A percentile compares a stretch with the other conserved stretches of the same genome.
Conservation (phyloP, 164 flowering plant species). For the Magnolia kwangsiensis region DNA sequence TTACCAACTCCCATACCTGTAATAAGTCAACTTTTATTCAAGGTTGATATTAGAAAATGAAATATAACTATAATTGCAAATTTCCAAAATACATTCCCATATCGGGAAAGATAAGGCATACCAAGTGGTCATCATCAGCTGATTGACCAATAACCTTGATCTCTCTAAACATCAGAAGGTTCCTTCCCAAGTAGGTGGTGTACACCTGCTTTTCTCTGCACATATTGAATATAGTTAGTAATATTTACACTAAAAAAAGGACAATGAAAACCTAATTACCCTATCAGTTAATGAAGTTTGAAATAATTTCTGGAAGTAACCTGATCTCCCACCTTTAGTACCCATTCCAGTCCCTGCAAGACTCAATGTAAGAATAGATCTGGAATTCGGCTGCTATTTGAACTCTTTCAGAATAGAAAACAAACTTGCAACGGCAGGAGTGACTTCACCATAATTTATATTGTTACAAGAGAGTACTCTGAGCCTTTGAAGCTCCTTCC, state of each 20-base stretch:
- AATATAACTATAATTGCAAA: not conserved
- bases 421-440: constrained; percentile 61
- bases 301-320: too few species aligned
- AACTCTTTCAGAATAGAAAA: constrained; percentile 74
- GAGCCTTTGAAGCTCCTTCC: constrained; percentile 79
- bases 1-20: constrained; percentile 89
- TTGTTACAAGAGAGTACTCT: constrained; percentile 79
- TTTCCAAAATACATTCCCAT: not conserved
- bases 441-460: constrained; percentile 66
- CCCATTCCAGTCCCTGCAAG: constrained; percentile 66
- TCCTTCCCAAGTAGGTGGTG: constrained; percentile 84
- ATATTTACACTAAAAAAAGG: not conserved
- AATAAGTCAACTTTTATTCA: constrained; percentile 6
- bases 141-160: constrained; percentile 73
- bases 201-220: constrained; percentile 64
- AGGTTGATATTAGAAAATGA: not conserved
- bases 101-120: not conserved
- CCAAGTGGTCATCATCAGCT: constrained; percentile 52
- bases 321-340: constrained; percentile 48
- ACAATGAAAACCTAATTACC: too few species aligned
- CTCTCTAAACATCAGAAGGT: constrained; percentile 80
- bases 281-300: too few species aligned
- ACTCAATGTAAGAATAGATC: constrained; percentile 56
- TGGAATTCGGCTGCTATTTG: constrained; percentile 81
- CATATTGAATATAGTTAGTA: constrained; percentile 3